Evolutionary conservation across 768 basidiomycete species (phyloP), one percentile per base, ranked within the genome.

Genomic region (Epithele typhae): DNA sequence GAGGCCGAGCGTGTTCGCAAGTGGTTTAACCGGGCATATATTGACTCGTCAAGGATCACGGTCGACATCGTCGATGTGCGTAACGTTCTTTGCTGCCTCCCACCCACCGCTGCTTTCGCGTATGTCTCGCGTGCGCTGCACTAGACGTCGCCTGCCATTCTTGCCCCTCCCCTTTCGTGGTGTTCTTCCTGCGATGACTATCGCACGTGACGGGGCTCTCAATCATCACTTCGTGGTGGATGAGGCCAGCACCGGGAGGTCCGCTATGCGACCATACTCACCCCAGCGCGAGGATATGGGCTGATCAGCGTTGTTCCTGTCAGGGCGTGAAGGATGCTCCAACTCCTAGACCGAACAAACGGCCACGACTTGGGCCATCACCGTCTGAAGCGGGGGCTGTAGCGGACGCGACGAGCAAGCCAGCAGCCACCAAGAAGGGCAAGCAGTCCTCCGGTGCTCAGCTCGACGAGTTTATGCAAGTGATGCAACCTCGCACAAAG

Each of bases 1-100:
- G 88, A 96, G 48, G 95, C 95, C 0, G 46, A 66, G 5, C 71
- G 73, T 4, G 93, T 89, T 0, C 79, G 77, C 61, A 77, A 83
- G 27, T 98, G 87, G 86, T 94, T 87, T 55, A 81, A 94, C 63
- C 74, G 77, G 19, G 88, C 86, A 0, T 98, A 86, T 61, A 74
- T 97, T 23, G 90, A 84, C 37, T 84, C 89, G 6, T 76, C 83
- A 8, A 77, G 84, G 51, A 79, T 97, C 39, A 80, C 64, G 46
- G 92, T 94, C 3, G 74, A 78, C 19, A 61, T 90, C 24, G 79
- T 94, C 15, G 82, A 92, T 62, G 94, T 93, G 59, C 54, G 81
- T 70, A 3, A 7, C 18, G 6, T 7, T 17, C 17, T 14, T 36
- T 36, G 35, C 18, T 19, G 8, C 35, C 35, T n/a, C n/a, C n/a